Conservation (phyloP, 1,284 basidiomycete genomes). For the Omphalotus olearius region DNA sequence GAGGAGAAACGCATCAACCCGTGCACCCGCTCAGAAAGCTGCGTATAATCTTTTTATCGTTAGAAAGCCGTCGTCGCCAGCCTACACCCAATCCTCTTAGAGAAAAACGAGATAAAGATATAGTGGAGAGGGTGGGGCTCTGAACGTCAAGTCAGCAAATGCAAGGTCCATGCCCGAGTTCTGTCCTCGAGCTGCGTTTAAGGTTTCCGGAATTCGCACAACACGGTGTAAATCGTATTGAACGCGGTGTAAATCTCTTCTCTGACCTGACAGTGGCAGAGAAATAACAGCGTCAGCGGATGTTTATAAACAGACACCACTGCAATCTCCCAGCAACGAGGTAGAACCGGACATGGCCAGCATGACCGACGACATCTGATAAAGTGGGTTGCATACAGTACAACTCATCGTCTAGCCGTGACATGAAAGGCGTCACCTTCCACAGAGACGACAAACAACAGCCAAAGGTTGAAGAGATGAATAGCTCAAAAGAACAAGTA, state of each 20-base stretch:
- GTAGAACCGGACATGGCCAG: neutral
- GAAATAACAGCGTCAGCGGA: slow-evolving; percentile 40
- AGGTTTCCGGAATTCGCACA: slow-evolving; percentile 87
- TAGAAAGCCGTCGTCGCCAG: neutral
- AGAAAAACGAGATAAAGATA: slow-evolving; percentile 4
- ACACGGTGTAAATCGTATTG: slow-evolving; percentile 97
- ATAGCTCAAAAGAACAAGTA: slow-evolving; percentile 34
- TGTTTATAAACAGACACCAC: slow-evolving; percentile 12
- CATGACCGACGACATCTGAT: neutral
- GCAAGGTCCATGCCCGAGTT: neutral
- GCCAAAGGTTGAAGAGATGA: slow-evolving; percentile 13
- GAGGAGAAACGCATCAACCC: neutral
- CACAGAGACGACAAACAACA: no score
- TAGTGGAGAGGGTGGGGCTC: neutral
- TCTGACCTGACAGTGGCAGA: slow-evolving; percentile 65
- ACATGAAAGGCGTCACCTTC: slow-evolving; percentile 4
- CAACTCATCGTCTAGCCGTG: neutral
- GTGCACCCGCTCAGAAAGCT: neutral
- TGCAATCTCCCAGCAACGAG: neutral
- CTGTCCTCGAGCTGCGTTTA: slow-evolving; percentile 25
- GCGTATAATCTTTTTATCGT: slow-evolving; percentile 5
- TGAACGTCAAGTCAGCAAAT: neutral
- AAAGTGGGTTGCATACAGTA: neutral
- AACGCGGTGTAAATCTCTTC: slow-evolving; percentile 99
- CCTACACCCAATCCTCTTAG: neutral